Conservation (phyloP, 73 alveolate species). For the Paramecium tetraurelia region DNA sequence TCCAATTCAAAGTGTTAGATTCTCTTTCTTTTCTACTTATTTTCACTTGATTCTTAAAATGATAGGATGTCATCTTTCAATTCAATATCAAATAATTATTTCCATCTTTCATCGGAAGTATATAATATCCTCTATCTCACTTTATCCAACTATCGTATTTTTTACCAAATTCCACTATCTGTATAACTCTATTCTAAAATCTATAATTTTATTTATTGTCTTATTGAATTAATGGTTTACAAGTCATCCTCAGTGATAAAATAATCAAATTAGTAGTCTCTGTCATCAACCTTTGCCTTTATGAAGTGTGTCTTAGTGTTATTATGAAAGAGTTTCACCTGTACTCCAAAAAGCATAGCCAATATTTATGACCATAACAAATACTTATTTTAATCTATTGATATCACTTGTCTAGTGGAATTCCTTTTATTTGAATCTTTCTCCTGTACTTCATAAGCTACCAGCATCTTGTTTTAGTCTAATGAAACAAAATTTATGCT, state of each 20-base stretch:
- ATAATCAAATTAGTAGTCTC: background rate
- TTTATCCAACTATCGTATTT: background rate
- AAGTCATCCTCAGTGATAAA: background rate
- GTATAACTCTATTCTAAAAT: background rate
- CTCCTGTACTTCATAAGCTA: conserved; percentile 40
- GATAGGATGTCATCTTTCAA: background rate
- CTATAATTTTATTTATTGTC: background rate
- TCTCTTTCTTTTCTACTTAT: background rate
- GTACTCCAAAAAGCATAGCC: conserved; percentile 26
- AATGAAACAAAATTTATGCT: background rate
- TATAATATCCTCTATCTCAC: background rate
- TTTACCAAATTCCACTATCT: conserved; percentile 11
- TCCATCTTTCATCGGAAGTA: background rate
- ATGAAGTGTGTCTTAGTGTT: background rate
- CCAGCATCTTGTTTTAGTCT: background rate
- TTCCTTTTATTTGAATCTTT: background rate
- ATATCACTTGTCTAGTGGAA: background rate
- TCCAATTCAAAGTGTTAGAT: background rate
- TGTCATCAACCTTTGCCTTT: conserved; percentile 6
- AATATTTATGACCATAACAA: background rate
- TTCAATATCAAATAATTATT: background rate
- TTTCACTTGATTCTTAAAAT: background rate
- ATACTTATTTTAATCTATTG: background rate
- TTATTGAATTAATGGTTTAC: background rate
- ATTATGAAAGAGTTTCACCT: background rate